phyloP scores from a whole-genome alignment of 208 protist genomes.

The Trypanosoma cruzi region DNA sequence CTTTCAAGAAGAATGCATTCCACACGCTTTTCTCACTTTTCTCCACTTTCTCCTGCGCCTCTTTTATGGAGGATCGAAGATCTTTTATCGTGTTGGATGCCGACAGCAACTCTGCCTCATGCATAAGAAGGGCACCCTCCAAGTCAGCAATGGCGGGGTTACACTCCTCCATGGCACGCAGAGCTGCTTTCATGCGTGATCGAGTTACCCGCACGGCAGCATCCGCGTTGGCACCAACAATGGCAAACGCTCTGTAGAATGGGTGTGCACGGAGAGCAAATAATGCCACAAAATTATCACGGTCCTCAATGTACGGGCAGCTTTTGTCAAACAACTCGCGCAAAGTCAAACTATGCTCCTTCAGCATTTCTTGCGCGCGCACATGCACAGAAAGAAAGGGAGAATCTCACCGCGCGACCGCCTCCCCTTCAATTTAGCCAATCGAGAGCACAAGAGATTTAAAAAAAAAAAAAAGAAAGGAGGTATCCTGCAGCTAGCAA shows the following conservation, averaged over 20 bases:
- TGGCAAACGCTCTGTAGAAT: slow-evolving; percentile 19
- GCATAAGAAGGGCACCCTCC: slow-evolving; percentile 64
- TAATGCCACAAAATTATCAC: slow-evolving; percentile 16
- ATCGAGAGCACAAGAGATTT: not conserved
- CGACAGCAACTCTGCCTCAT: slow-evolving; percentile 72
- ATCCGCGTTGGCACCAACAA: slow-evolving; percentile 13
- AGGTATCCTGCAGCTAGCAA: not conserved
- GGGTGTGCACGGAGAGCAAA: slow-evolving; percentile 12
- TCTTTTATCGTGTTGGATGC: slow-evolving; percentile 48
- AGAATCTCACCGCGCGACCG: not conserved
- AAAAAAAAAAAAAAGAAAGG: slow-evolving; percentile 8
- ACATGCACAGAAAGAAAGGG: no score
- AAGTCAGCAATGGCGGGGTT: slow-evolving; percentile 38
- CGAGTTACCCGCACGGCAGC: slow-evolving; percentile 10
- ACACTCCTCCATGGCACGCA: slow-evolving; percentile 51
- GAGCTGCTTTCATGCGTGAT: slow-evolving; percentile 18
- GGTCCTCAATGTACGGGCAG: slow-evolving; percentile 15
- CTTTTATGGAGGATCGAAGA: slow-evolving; percentile 37
- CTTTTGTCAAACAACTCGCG: slow-evolving; percentile 35
- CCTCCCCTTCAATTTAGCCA: not conserved
- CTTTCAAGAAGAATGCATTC: not conserved
- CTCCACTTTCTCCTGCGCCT: slow-evolving; percentile 14
- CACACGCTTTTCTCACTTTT: not conserved
- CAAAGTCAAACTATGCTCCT: slow-evolving; percentile 23
- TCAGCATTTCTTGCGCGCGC: not conserved